Evolutionary conservation across 2,329 filamentous ascomycete genomes (phyloP).

Genomic region (Colletotrichum simmondsii): DNA sequence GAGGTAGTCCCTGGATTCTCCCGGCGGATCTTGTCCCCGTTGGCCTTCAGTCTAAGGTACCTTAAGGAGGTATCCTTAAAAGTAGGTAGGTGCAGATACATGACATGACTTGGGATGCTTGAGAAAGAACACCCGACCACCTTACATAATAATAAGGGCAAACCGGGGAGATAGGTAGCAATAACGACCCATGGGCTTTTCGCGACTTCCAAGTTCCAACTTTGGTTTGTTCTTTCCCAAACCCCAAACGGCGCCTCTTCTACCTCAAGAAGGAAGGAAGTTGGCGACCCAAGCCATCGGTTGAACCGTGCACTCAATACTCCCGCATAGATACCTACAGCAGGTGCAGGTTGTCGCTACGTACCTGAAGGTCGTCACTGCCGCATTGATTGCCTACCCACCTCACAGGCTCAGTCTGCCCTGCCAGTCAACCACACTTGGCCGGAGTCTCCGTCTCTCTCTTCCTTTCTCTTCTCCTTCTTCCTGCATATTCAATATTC

Average conservation of each 20-base stretch:
- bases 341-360: no score
- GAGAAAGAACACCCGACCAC: not conserved
- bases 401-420: not conserved
- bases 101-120: not conserved
- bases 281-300: not conserved
- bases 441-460: conserved; percentile 22
- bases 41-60: not conserved
- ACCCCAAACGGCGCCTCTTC: not conserved
- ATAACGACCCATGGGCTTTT: not conserved
- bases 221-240: not conserved
- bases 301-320: not conserved
- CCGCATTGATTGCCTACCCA: not conserved
- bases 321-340: not conserved
- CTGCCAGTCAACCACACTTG: not conserved
- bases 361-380: not conserved
- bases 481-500: conserved; percentile 3
- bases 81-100: not conserved
- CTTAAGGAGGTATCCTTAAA: no score
- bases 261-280: not conserved
- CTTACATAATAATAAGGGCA: no score
- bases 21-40: not conserved
- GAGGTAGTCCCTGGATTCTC: not conserved
- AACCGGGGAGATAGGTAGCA: not conserved
- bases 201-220: not conserved
- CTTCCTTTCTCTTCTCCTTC: not conserved